phyloP scores from a whole-genome alignment of 2,329 filamentous ascomycete species.

The Fusarium pseudonygamai region DNA sequence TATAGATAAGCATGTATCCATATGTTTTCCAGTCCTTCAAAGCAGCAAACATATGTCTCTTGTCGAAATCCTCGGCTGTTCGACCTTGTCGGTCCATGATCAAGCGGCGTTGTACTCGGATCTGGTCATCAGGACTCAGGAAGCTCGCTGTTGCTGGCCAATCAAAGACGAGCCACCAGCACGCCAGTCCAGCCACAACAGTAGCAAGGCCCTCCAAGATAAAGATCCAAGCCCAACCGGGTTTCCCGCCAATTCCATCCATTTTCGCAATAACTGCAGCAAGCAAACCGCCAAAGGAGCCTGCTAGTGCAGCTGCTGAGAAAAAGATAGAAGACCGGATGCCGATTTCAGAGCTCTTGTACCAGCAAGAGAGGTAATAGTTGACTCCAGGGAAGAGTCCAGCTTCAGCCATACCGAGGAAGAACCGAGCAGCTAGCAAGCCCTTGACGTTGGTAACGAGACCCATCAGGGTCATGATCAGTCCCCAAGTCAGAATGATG shows the following conservation, averaged over 20 bases:
- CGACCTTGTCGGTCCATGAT: background rate
- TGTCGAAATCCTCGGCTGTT: background rate
- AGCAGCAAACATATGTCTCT: background rate
- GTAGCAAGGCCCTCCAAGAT: background rate
- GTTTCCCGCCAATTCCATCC: background rate
- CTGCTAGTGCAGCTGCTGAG: background rate
- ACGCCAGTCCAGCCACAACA: background rate
- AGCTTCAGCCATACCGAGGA: background rate
- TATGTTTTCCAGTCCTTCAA: background rate
- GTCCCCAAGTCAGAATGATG: background rate
- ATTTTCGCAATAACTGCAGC: background rate
- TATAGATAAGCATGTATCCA: background rate
- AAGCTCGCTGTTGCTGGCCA: background rate
- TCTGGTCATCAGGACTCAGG: background rate
- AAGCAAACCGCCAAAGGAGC: background rate
- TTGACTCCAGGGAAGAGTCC: background rate
- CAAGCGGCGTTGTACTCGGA: background rate
- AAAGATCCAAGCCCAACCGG: background rate
- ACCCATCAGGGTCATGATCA: background rate
- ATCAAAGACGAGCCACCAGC: background rate
- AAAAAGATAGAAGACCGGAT: background rate
- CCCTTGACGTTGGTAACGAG: background rate
- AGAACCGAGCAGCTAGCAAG: background rate
- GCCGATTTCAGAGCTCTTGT: background rate
- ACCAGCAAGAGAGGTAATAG: background rate